phyloP scores from a whole-genome alignment of 306 rosid genomes.

The Malus fusca region DNA sequence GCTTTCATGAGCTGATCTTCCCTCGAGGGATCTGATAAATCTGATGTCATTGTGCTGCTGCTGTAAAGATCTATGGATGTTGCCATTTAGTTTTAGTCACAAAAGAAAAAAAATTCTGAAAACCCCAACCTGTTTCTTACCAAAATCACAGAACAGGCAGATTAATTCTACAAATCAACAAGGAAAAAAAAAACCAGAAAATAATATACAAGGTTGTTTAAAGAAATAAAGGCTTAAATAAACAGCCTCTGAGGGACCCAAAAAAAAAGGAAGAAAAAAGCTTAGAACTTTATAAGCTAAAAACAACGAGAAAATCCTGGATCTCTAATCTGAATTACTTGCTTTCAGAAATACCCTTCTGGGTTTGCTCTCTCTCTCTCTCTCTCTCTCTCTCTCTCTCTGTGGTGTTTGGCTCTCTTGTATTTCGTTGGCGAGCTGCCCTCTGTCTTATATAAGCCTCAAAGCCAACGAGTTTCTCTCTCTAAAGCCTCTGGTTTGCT shows the following conservation, averaged over 20 bases:
- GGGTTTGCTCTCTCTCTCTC: not conserved
- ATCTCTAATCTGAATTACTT: constrained; percentile 26
- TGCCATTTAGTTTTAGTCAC: constrained; percentile 31
- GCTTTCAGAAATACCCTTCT: constrained; percentile 22
- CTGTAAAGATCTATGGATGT: constrained; percentile 41
- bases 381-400: not conserved
- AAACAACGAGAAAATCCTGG: constrained; percentile 11
- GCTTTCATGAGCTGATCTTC: constrained; percentile 68
- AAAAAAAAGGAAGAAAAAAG: constrained; percentile 13
- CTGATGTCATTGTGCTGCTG: constrained; percentile 14
- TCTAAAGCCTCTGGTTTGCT: not conserved
- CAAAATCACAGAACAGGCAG: constrained; percentile 27
- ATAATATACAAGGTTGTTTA: not conserved
- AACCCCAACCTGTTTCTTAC: constrained; percentile 16
- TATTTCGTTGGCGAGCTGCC: not conserved
- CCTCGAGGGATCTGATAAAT: constrained; percentile 42
- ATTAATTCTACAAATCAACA: not conserved
- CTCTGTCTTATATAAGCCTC: constrained; percentile 28
- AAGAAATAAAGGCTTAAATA: not conserved
- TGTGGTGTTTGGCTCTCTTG: not conserved
- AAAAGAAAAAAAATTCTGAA: not conserved
- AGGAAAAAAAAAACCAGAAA: constrained; percentile 3
- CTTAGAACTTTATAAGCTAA: not conserved
- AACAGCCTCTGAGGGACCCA: constrained; percentile 16
- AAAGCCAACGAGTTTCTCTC: not conserved